phyloP scores from a whole-genome alignment of 192 early-diverging fungal species.

The Kickxella alabastrina region DNA sequence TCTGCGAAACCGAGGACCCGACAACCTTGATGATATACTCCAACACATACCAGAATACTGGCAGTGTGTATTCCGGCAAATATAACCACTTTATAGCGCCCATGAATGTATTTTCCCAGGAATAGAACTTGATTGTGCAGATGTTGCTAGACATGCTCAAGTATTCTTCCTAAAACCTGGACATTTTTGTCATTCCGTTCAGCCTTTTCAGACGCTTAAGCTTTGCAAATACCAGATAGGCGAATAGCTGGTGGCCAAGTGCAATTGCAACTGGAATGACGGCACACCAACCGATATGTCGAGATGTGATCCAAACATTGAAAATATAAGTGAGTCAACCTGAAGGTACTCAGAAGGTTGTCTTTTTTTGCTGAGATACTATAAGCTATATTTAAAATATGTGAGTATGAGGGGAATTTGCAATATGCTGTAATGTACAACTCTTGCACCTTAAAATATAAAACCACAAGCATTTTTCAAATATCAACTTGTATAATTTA shows the following conservation, averaged over 20 bases:
- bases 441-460: background rate
- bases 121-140: slow-evolving; percentile 63
- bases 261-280: slow-evolving; percentile 18
- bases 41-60: slow-evolving; percentile 18
- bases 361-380: background rate
- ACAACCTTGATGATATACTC: slow-evolving; percentile 10
- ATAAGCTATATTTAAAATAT: background rate
- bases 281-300: slow-evolving; percentile 21
- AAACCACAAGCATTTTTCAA: background rate
- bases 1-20: slow-evolving; percentile 39
- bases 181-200: background rate
- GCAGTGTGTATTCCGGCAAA: slow-evolving; percentile 5
- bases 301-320: slow-evolving; percentile 18
- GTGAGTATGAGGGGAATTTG: background rate
- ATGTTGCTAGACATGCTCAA: slow-evolving; percentile 41
- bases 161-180: slow-evolving; percentile 2
- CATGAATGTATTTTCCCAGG: slow-evolving; percentile 50
- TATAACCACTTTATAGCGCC: slow-evolving; percentile 1
- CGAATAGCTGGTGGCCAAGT: slow-evolving; percentile 5
- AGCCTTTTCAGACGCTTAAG: slow-evolving; percentile 1
- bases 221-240: background rate
- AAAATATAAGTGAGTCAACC: slow-evolving; percentile 4
- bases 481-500: background rate
- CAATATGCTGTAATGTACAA: slow-evolving; percentile 1
- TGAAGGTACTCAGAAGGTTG: background rate